Evolutionary conservation across 805 yeast genomes (phyloP), one percentile per base, ranked within the genome.

Genomic region (Kodamaea kakaduensis): DNA sequence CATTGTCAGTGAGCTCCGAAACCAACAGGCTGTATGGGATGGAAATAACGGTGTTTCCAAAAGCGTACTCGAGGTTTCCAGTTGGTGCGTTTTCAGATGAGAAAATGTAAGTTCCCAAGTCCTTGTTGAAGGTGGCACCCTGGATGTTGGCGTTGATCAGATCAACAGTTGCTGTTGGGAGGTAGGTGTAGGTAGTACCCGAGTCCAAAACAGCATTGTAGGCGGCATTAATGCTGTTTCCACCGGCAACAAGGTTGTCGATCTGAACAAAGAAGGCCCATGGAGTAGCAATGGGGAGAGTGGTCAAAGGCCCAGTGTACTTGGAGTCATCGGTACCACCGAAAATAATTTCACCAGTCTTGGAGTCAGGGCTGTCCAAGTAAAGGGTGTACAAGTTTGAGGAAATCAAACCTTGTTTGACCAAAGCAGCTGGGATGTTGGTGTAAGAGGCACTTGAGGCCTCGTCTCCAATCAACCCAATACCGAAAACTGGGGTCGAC

Each of bases 301-400:
- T 48, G 19, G 43, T 46, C 43, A 70, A 50, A 1, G 45, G 49
- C n/a, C 87, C 88, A 0, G 58, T 36, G 54, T 75, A 80, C 56
- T 81, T 81, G 29, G 75, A 67, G 41, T 70, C 72, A 50, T 83
- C 90, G 17, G 78, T 70, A 21, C 81, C 93, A 32, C 93, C 90
- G 61, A 84, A 84, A 29, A 83, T 52, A 13, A 83, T 63, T 10
- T 67, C 57, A 5, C 87, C 89, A 1, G 61, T 41, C 3, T 47
- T 26, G 0, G 74, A 59, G 9, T 57, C 55, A 14, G 53, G 46
- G 3, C 59, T 56, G 47, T 78, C 72, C 54, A 84, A 64, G 48
- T 64, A 82, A 35, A 84, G 60, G 0, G 93, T 82, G 53, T 81
- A 84, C 1, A 73, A 73, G 25, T 67, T 65, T 30, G 70, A 67